These are phyloP conservation scores for Antitrichia curtipendula DNA, from an alignment of 225 moss, liverwort and hornwort species.

Conservation along the genomic window DNA sequence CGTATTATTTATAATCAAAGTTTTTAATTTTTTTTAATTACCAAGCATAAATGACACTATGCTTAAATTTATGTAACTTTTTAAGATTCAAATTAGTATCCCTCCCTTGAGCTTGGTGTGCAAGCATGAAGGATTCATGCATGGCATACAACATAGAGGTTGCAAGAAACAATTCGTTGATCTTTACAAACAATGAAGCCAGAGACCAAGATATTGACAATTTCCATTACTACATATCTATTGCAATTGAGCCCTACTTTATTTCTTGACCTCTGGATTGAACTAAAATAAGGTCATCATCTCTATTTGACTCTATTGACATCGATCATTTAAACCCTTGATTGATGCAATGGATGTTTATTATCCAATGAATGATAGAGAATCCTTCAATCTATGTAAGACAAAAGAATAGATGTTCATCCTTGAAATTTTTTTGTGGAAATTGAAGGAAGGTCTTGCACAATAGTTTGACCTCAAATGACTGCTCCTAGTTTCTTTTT, in stretches of 20 bases:
- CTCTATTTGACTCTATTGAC: not conserved
- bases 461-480: no score
- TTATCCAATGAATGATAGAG: fast-evolving
- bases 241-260: not conserved
- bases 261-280: fast-evolving
- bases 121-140: no score
- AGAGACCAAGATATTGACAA: not conserved
- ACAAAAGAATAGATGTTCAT: no score
- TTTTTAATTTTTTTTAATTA: not conserved
- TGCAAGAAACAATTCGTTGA: not conserved
- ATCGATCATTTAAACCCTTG: not conserved
- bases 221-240: not conserved
- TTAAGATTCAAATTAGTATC: not conserved
- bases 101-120: not conserved
- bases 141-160: not conserved
- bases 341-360: fast-evolving
- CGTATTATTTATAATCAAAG: not conserved
- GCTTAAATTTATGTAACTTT: not conserved
- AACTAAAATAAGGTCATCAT: no score
- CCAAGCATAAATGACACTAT: not conserved
- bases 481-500: no score
- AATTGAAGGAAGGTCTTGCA: no score
- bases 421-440: no score
- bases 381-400: not conserved
- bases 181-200: not conserved